Evolutionary conservation across 495 filamentous ascomycete genomes (phyloP), one percentile per base, ranked within the genome.

Genomic region (Sabuloglossum arenarium): DNA sequence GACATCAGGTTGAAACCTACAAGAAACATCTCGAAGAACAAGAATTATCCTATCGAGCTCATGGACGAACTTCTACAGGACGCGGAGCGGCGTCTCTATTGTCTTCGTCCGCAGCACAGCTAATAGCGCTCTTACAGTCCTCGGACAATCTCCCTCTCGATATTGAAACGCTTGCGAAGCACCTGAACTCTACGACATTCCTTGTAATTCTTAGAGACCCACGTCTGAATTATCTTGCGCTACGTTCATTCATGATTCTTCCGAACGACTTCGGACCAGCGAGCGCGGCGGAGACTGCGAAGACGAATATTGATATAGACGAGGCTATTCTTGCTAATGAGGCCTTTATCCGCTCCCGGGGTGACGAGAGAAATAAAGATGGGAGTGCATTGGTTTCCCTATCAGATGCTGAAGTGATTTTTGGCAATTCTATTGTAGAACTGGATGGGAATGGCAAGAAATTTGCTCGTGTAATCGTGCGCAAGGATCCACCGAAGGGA

Each of bases 401-500:
- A 24, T 46, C 61, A 46, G 57, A 65, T 1, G 37, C 37, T 8
- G 54, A 56, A 56, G 31, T 56, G 12, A 29, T 56, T 43, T 65
- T 53, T 46, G 25, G 16, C 12, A 9, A 3, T 53, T 59, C 56
- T 12, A 9, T 21, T 3, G 14, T 32, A 12, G 29, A 58, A 25
- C 16, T 32, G 11, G 28, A 31, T 25, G 19, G 53, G 19, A 29
- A 30, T 25, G n/a, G 28, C 6, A n/a, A 34, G 43, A 8, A 23
- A n/a, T 8, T 27, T n/a, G 6, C 19, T 23, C 45, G 45, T 24
- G n/a, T 31, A 14, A 39, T 65, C 46, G 34, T 23, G 19, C 56
- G 60, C 21, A 56, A 58, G 57, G 55, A 60, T 32, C 65, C 67
- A 5, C 67, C 67, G 10, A 64, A 60, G 42, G 64, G 65, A 1